Base-by-base conservation (phyloP, 2,329 filamentous ascomycete species). In the Gliomastix tumulicola region DNA sequence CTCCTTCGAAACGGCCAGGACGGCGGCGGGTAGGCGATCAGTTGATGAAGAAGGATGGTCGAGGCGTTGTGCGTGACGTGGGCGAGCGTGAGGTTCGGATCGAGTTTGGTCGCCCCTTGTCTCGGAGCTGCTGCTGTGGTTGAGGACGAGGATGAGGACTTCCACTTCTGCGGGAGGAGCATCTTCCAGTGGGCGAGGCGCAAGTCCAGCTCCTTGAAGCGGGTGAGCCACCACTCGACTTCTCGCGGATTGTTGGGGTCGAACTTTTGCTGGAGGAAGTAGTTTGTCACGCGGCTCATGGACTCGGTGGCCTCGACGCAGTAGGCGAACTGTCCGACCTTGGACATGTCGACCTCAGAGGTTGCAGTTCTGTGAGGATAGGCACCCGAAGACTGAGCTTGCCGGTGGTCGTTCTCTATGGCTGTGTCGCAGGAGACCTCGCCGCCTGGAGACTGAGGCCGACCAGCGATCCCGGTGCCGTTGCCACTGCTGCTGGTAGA, bases 61-160 rank as follows among this genome's bases (percentile, higher is more conserved):
- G 66, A 67, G 0, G 66, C 62, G 37, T 71, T 71, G 32, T 71
- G 68, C 0, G 65, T 71, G 8, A 68, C 54, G 23, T 72, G 66
- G 0, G 68, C 67, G 1, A 71, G 46, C 0, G 68, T 70, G 15
- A 71, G 49, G 32, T 71, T 72, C 0, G 68, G 68, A 35, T 72
- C 68, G 55, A 68, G 68, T 0, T 48, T 43, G 1, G 53, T 51
- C 2, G 54, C 49, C 3, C 49, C 48, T n/a, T n/a, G n/a, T n/a
- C n/a, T n/a, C n/a, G n/a, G n/a, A n/a, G n/a, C n/a, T n/a, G n/a
- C n/a, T n/a, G n/a, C n/a, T n/a, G n/a, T n/a, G n/a, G n/a, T n/a
- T n/a, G n/a, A n/a, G n/a, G n/a, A n/a, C n/a, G n/a, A n/a, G n/a
- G n/a, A n/a, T n/a, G n/a, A n/a, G 13, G 56, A 53, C 13, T 59